phyloP scores from a whole-genome alignment of 2,329 filamentous ascomycete species.

The Exophiala mesophila region DNA sequence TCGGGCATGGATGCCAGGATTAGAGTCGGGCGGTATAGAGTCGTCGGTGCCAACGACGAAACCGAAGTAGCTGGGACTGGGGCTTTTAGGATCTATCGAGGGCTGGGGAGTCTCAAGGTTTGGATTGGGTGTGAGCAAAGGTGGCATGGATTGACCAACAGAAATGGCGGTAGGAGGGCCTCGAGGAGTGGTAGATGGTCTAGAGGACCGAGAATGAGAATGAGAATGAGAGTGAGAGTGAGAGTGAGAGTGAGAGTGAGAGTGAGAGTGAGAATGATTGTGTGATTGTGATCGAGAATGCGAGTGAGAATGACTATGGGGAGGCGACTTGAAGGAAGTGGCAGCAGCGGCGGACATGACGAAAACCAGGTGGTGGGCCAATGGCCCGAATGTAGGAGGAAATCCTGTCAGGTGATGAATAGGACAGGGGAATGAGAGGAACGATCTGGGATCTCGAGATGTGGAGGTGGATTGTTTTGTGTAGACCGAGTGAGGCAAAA shows the following conservation, averaged over 20 bases:
- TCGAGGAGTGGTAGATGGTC: conserved; percentile 44
- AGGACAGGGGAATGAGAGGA: conserved; percentile 7
- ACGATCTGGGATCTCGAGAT: not conserved
- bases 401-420: not conserved
- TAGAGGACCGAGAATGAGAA: conserved; percentile 25
- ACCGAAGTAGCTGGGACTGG: conserved; percentile 84
- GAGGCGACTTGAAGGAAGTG: conserved; percentile 24
- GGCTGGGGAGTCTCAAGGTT: conserved; percentile 43
- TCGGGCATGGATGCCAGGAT: conserved; percentile 54
- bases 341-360: conserved; percentile 30
- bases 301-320: conserved; percentile 24
- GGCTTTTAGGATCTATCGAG: conserved; percentile 29
- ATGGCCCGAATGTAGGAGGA: too few relatives aligned
- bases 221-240: conserved; percentile 24
- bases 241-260: conserved; percentile 19
- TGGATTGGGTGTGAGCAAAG: conserved; percentile 41
- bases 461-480: not conserved
- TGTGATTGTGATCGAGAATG: conserved; percentile 21
- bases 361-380: too few relatives aligned
- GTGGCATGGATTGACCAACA: conserved; percentile 52
- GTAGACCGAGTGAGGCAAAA: too few relatives aligned
- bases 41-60: conserved; percentile 58
- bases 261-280: conserved; percentile 25
- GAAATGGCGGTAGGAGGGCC: conserved; percentile 52
- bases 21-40: conserved; percentile 59